These are phyloP conservation scores for Candida endomychidarum DNA, from an alignment of 805 yeast genomes.

Conservation along the genomic window DNA sequence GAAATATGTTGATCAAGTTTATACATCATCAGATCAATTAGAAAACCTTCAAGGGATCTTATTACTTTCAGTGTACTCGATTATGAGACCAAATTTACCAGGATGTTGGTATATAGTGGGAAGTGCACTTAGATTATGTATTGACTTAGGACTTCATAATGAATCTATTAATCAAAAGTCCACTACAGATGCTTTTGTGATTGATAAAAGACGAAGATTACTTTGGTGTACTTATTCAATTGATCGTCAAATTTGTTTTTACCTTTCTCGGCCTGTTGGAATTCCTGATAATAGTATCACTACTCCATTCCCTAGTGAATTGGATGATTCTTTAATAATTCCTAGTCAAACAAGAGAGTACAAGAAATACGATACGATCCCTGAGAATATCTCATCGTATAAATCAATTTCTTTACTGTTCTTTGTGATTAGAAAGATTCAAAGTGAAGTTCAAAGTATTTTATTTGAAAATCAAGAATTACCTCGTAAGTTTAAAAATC, in stretches of 20 bases:
- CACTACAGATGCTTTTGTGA: slow-evolving; percentile 50
- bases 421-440: slow-evolving; percentile 69
- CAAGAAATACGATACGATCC: slow-evolving; percentile 40
- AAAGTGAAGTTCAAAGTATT: slow-evolving; percentile 71
- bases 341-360: slow-evolving; percentile 26
- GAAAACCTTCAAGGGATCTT: slow-evolving; percentile 75
- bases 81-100: slow-evolving; percentile 87
- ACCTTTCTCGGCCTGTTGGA: slow-evolving; percentile 84
- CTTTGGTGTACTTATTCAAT: slow-evolving; percentile 90
- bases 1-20: slow-evolving; percentile 55
- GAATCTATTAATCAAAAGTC: slow-evolving; percentile 42
- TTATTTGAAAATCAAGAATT: slow-evolving; percentile 70
- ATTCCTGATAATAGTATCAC: slow-evolving; percentile 79
- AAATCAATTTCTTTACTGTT: slow-evolving; percentile 67
- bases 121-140: slow-evolving; percentile 72
- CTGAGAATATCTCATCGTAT: slow-evolving; percentile 51
- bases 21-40: slow-evolving; percentile 57
- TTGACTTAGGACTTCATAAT: slow-evolving; percentile 81
- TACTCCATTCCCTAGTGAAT: slow-evolving; percentile 66
- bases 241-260: slow-evolving; percentile 84
- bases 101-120: slow-evolving; percentile 94
- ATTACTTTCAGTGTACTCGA: slow-evolving; percentile 65
- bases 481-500: slow-evolving; percentile 56
- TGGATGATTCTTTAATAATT: slow-evolving; percentile 69
- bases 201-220: slow-evolving; percentile 70